phyloP scores from a whole-genome alignment of 2,329 filamentous ascomycete genomes.

The Aspergillus intermedius region DNA sequence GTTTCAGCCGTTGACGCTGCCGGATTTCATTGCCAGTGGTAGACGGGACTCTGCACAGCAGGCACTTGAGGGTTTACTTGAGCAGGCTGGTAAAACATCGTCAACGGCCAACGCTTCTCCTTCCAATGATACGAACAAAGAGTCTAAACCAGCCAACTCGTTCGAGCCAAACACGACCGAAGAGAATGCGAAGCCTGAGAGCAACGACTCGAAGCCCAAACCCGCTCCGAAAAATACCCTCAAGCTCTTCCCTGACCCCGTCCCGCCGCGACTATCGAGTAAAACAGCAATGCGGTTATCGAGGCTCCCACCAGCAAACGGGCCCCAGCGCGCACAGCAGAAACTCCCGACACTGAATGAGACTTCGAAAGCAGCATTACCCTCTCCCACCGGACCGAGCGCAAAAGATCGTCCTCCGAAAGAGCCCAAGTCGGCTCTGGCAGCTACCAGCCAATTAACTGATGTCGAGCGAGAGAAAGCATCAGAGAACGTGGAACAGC shows the following conservation, averaged over 20 bases:
- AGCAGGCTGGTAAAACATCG: too few species aligned
- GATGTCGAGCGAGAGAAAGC: background rate
- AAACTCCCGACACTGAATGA: background rate
- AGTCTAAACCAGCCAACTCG: too few species aligned
- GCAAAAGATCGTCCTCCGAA: background rate
- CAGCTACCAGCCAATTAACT: background rate
- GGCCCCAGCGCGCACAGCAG: constrained; percentile 3
- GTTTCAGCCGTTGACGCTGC: constrained; percentile 7
- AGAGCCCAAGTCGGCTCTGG: background rate
- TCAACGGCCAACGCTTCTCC: background rate
- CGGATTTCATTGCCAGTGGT: background rate
- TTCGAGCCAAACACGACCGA: background rate
- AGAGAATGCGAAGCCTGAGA: background rate
- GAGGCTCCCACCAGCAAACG: constrained; percentile 8
- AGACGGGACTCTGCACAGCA: too few species aligned
- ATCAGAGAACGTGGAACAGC: background rate
- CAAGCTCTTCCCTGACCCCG: constrained; percentile 29
- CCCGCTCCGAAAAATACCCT: constrained; percentile 7
- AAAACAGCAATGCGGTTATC: constrained; percentile 20
- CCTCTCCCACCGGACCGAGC: background rate
- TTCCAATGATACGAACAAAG: constrained; percentile 1
- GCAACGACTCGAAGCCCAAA: background rate
- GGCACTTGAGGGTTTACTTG: background rate
- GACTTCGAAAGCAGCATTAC: too few species aligned
- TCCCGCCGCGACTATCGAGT: constrained; percentile 26